Evolutionary conservation across 1,284 basidiomycete species (phyloP).

Genomic region (Cryptococcus sp.): DNA sequence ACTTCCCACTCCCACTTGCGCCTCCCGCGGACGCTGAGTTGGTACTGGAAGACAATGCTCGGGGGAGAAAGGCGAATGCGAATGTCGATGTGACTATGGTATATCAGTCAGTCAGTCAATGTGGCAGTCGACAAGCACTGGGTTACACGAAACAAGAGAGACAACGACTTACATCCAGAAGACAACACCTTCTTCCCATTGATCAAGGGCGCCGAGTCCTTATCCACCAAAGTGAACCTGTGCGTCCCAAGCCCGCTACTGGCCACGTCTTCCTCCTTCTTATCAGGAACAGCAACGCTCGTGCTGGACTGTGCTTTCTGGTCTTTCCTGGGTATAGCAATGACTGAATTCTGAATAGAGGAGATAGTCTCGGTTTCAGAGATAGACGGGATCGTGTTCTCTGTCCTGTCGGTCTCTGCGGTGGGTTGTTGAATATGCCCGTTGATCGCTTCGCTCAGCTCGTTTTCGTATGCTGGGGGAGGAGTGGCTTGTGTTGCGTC

Average conservation of each 20-base stretch:
- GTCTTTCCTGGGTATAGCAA: slow-evolving; percentile 11
- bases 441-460: background rate
- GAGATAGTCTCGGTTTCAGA: slow-evolving; percentile 61
- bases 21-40: too few species aligned
- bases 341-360: slow-evolving; percentile 59
- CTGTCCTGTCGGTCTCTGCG: slow-evolving; percentile 43
- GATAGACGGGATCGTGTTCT: slow-evolving; percentile 32
- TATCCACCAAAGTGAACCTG: slow-evolving; percentile 78
- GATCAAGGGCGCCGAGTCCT: slow-evolving; percentile 60
- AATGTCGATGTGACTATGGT: slow-evolving; percentile 29
- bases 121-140: background rate
- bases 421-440: background rate
- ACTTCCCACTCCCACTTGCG: slow-evolving; percentile 56
- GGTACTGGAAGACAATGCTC: slow-evolving; percentile 53
- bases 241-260: slow-evolving; percentile 61
- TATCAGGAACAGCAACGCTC: slow-evolving; percentile 1
- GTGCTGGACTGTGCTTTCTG: background rate
- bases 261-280: slow-evolving; percentile 51
- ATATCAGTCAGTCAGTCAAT: background rate
- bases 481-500: too few species aligned
- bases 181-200: slow-evolving; percentile 53
- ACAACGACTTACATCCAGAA: slow-evolving; percentile 33
- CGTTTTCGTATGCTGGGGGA: slow-evolving; percentile 52
- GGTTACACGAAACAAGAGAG: background rate
- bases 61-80: slow-evolving; percentile 66